phyloP scores from a whole-genome alignment of 495 filamentous ascomycete species.

The Podospora pseudocomata region DNA sequence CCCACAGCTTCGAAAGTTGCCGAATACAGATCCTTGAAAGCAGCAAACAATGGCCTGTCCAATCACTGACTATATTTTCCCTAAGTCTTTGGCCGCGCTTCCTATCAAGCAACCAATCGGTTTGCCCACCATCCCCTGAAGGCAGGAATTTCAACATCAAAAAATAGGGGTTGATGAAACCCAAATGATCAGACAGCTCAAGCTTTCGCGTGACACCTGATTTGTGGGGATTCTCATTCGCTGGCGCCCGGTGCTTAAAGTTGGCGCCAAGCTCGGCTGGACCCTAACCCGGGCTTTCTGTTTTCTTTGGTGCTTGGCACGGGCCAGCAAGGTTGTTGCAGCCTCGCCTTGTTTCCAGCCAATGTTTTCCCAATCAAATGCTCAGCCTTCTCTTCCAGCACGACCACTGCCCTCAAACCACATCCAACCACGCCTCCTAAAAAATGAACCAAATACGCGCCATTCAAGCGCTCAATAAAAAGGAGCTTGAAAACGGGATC shows the following conservation, averaged over 20 bases:
- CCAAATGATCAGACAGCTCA: not conserved
- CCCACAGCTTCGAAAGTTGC: not conserved
- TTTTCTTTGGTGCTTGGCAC: conserved; percentile 11
- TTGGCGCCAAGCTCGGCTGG: not conserved
- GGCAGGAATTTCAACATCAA: not conserved
- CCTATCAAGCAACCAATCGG: not conserved
- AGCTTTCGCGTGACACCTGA: not conserved
- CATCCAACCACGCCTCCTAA: not conserved
- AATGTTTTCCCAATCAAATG: not conserved
- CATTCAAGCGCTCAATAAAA: conserved; percentile 90
- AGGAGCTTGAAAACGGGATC: conserved; percentile 83
- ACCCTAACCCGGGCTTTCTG: not conserved
- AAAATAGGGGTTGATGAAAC: not conserved
- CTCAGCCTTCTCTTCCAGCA: conserved; percentile 13
- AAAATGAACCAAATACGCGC: conserved; percentile 88
- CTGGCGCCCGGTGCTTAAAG: not conserved
- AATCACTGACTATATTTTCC: not conserved
- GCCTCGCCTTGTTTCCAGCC: conserved; percentile 3
- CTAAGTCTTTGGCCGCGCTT: not conserved
- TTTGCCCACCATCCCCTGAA: not conserved
- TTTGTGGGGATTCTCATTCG: not conserved
- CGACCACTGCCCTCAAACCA: not conserved
- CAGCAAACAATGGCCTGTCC: not conserved
- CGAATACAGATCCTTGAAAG: not conserved
- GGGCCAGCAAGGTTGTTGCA: not conserved